Evolutionary conservation across 208 protist species (phyloP).

Genomic region (Acanthamoeba sp.): DNA sequence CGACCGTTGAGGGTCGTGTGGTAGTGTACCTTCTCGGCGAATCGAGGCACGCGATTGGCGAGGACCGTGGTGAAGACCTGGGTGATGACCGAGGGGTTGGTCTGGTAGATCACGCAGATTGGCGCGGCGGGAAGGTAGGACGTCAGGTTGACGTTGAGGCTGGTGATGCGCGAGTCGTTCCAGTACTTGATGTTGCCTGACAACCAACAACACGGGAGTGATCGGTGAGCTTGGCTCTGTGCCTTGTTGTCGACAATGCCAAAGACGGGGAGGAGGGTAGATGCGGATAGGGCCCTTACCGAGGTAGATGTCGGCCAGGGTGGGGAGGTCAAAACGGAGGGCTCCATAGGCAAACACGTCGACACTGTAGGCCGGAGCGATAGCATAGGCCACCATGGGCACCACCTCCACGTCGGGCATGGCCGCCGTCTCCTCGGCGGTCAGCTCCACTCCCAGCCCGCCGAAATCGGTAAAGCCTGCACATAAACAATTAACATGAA

Average conservation of each 20-base stretch:
- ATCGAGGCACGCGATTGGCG: background rate
- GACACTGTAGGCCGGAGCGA: slow-evolving; percentile 32
- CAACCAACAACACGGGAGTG: no score
- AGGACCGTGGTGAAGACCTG: slow-evolving; percentile 14
- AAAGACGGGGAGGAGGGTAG: no score
- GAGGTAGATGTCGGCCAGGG: slow-evolving; percentile 20
- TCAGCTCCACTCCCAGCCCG: slow-evolving; percentile 13
- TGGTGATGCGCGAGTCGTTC: background rate
- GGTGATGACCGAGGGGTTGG: slow-evolving; percentile 38
- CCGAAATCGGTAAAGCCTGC: slow-evolving; percentile 13
- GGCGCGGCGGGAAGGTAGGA: background rate
- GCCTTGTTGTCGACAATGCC: no score
- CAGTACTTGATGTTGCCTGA: slow-evolving; percentile 28
- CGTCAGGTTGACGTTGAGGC: slow-evolving; percentile 6
- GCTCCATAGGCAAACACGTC: slow-evolving; percentile 17
- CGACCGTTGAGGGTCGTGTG: no score
- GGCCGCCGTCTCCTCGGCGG: background rate
- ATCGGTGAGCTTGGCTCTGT: no score
- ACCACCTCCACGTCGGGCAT: slow-evolving; percentile 1
- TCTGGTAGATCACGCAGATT: slow-evolving; percentile 54
- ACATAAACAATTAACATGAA: no score
- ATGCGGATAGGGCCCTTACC: background rate
- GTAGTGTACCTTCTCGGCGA: background rate
- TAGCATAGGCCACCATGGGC: slow-evolving; percentile 27
- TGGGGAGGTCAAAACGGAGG: background rate